Base-by-base conservation (phyloP, 2,329 filamentous ascomycete genomes). In the Sporothrix mexicana region DNA sequence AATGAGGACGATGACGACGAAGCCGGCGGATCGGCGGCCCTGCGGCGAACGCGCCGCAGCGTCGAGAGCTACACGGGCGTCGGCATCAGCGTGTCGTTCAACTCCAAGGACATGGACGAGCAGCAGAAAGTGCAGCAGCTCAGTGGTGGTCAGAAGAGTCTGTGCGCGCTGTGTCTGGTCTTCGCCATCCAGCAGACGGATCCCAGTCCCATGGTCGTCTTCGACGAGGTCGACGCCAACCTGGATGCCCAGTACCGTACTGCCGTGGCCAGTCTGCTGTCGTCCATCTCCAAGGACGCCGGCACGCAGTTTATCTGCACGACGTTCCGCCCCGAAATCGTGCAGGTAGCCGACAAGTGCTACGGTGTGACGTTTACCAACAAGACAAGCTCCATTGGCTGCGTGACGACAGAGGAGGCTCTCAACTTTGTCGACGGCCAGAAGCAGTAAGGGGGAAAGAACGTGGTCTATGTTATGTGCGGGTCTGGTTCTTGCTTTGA, bases 101-200 rank as follows among this genome's bases (percentile, higher is more conserved):
- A 99, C 85, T 97, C 93, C 77, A 98, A 98, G 83, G 92, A 97
- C 76, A 83, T 88, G 77, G 96, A 99, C 78, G 96, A 99, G 80
- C 96, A 99, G 82, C 96, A 99, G 81, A 93, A 94, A 75, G 98
- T 99, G 78, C 94, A 98, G 82, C 96, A 99, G 82, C 89, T 99
- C 75, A 97, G 93, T 77, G 96, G 96, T 85, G 96, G 96, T 45
- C 96, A 99, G 79, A 99, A 99, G 88, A 97, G 94, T 94, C 86
- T 98, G 75, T 98, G 95, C 82, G 96, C 96, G 10, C 89, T 99
- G n/a, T 97, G 96, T 61, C 89, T 99, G 69, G 97, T 99, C 77
- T 99, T 99, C 80, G 96, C 96, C n/a, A 97, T 99, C 77, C 96
- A 99, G 82, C 93, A 95, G 77, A 97, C 95, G 74, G 96, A 99